phyloP scores from a whole-genome alignment of 2,329 filamentous ascomycete species.

The Nemania sp. region DNA sequence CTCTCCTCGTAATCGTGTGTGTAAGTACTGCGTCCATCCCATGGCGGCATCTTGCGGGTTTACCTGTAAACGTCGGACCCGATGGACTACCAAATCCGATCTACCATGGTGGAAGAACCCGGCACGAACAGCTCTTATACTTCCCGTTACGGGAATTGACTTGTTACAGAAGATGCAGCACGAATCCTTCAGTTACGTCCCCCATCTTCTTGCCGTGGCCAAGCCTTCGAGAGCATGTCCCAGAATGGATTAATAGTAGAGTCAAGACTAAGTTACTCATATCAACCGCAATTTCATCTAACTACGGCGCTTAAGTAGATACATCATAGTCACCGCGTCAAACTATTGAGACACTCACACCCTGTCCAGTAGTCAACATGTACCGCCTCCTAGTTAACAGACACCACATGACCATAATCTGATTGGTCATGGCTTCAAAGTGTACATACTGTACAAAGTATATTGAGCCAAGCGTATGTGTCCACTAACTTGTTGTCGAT shows the following conservation, averaged over 20 bases:
- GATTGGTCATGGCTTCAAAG: constrained; percentile 5
- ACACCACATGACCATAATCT: constrained; percentile 30
- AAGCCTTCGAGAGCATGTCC: constrained; percentile 21
- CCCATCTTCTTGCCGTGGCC: background rate
- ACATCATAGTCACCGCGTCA: background rate
- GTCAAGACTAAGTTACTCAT: constrained; percentile 14
- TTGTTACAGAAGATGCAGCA: constrained; percentile 21
- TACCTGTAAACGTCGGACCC: constrained; percentile 11
- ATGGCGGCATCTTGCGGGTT: constrained; percentile 7
- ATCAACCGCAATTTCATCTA: constrained; percentile 10
- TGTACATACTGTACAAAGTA: constrained; percentile 1
- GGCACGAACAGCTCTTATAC: background rate
- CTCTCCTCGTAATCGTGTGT: constrained; percentile 10
- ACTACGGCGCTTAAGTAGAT: background rate
- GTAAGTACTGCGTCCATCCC: background rate
- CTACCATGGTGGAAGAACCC: background rate
- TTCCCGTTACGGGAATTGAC: constrained; percentile 4
- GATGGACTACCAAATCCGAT: constrained; percentile 10
- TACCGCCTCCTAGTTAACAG: constrained; percentile 12
- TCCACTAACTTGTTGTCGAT: constrained; percentile 5
- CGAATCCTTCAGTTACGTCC: constrained; percentile 18
- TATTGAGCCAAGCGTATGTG: constrained; percentile 12
- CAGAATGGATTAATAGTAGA: constrained; percentile 17
- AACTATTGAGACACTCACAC: too few species aligned
- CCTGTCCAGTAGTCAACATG: background rate